Conservation (phyloP, 2,329 filamentous ascomycete species). For the Rasamsonia emersonii region DNA sequence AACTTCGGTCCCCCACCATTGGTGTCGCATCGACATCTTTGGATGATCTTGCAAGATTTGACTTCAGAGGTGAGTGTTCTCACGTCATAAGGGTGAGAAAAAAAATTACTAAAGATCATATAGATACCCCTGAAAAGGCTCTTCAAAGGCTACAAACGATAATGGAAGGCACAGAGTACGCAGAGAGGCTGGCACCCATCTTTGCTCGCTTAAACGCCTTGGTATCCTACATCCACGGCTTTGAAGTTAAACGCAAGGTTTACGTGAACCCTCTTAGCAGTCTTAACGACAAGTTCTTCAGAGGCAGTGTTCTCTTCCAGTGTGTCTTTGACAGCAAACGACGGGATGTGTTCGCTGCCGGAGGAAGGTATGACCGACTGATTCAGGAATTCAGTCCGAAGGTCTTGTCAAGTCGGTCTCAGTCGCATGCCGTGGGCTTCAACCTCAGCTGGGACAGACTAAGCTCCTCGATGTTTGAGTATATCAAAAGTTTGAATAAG, state of each 20-base stretch:
- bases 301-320: conserved; percentile 77
- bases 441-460: conserved; percentile 83
- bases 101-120: background rate
- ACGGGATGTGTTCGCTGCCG: conserved; percentile 78
- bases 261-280: conserved; percentile 80
- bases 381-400: conserved; percentile 76
- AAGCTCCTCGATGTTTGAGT: conserved; percentile 51
- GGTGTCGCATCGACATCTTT: conserved; percentile 82
- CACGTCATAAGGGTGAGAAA: conserved; percentile 25
- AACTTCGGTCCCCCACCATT: conserved; percentile 71
- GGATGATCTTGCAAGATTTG: conserved; percentile 82
- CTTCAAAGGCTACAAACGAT: conserved; percentile 51
- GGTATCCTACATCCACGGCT: conserved; percentile 63
- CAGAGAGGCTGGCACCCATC: conserved; percentile 44
- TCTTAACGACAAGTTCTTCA: conserved; percentile 85
- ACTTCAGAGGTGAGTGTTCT: conserved; percentile 61
- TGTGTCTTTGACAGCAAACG: conserved; percentile 80
- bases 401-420: conserved; percentile 51
- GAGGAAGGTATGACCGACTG: conserved; percentile 83
- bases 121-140: conserved; percentile 63
- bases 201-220: conserved; percentile 76
- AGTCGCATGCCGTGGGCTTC: conserved; percentile 81
- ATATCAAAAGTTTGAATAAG: conserved; percentile 40
- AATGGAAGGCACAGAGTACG: conserved; percentile 46
- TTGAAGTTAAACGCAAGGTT: conserved; percentile 67